Evolutionary conservation across 2,329 filamentous ascomycete species (phyloP), one percentile per base, ranked within the genome.

Genomic region (Stagonosporopsis cucurbitacearum): DNA sequence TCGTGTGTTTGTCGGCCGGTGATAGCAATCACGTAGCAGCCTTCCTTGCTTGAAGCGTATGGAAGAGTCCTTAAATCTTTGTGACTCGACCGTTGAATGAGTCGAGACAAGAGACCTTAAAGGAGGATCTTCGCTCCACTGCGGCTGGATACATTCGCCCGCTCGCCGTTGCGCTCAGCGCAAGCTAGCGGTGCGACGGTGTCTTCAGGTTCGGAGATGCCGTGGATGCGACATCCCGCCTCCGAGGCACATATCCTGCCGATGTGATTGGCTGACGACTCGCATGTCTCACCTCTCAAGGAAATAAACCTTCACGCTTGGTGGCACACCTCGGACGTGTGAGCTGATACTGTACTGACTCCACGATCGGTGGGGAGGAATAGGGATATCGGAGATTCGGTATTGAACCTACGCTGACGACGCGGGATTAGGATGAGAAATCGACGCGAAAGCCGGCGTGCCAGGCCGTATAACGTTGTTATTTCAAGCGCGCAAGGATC

Each of bases 161-260:
- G 35, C 22, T 52, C 42, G 47, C 47, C 36, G 42, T 47, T 37
- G 53, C 28, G 37, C 32, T 50, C 52, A 49, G 30, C 35, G 39
- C 56, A 26, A 15, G 46, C 50, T 54, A 50, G 25, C 30, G 36
- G 35, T 30, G 40, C 52, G 19, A 12, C 5, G 25, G 35, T 49
- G 35, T 33, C n/a, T 45, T 39, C 36, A 35, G 33, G 46, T 25
- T 59, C 59, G 54, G 59, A 47, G 57, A 46, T 46, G 51, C 59
- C 59, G 51, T 55, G 28, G 26, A 48, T 6, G 30, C 40, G 6
- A 22, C 9, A 28, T 20, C 36, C 23, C 35, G 47, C 23, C 30
- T 40, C 54, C 49, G 50, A 56, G 48, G 37, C 50, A 32, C 23
- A 11, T 43, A 33, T 13, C 30, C 5, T n/a, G 3, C 23, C 0